Conservation (phyloP, 768 basidiomycete species). For the Tulasnella sp. region DNA sequence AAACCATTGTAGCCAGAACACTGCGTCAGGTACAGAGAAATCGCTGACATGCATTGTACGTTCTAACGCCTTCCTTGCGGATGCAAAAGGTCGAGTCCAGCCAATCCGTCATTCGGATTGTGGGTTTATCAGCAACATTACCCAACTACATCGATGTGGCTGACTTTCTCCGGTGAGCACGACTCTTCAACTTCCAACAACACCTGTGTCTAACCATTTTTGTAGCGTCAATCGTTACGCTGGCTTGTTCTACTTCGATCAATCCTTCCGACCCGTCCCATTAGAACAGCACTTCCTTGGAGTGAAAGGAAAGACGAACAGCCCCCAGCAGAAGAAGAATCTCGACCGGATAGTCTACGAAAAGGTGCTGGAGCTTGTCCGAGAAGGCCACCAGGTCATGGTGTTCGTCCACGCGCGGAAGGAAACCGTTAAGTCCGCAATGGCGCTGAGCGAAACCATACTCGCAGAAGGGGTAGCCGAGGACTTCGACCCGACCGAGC, state of each 20-base stretch:
- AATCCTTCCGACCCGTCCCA: constrained; percentile 92
- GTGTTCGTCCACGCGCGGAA: constrained; percentile 98
- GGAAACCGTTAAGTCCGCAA: constrained; percentile 91
- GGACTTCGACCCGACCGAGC: constrained; percentile 72
- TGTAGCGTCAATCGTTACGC: constrained; percentile 72
- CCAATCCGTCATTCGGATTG: constrained; percentile 91
- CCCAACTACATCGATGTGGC: constrained; percentile 97
- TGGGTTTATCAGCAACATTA: constrained; percentile 87
- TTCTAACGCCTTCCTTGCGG: background rate
- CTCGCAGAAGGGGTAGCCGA: constrained; percentile 60
- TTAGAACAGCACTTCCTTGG: constrained; percentile 97
- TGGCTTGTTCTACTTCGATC: constrained; percentile 95
- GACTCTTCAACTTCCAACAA: background rate
- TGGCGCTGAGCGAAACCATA: constrained; percentile 70
- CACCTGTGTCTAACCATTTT: background rate
- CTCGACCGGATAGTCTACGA: constrained; percentile 82
- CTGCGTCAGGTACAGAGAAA: constrained; percentile 58
- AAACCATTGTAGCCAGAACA: constrained; percentile 94
- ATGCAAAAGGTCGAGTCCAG: constrained; percentile 83
- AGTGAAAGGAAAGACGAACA: constrained; percentile 78
- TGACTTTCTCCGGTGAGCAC: constrained; percentile 73
- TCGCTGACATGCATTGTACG: background rate
- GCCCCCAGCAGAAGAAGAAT: constrained; percentile 64
- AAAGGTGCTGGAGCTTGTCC: constrained; percentile 82
- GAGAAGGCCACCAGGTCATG: constrained; percentile 96